Conservation (phyloP, 2,329 filamentous ascomycete species). For the Trichoderma sp. region DNA sequence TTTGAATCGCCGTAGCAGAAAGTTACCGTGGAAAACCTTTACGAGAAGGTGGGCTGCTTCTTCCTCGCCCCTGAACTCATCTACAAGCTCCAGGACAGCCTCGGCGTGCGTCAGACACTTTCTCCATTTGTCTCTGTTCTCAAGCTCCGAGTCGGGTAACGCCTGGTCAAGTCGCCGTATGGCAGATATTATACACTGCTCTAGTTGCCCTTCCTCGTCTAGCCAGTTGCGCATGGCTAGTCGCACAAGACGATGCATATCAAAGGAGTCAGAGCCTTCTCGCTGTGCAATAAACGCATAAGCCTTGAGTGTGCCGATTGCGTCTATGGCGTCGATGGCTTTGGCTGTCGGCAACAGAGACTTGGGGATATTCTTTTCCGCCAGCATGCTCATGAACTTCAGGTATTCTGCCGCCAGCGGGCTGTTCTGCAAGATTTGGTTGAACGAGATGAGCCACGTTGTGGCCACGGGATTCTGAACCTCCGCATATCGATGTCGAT, state of each 20-base stretch:
- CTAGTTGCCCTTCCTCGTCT: constrained; percentile 2
- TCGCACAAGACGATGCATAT: constrained; percentile 29
- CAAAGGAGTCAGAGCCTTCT: background rate
- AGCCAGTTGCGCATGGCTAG: constrained; percentile 39
- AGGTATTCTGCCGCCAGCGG: background rate
- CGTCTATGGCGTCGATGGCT: background rate
- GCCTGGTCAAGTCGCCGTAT: background rate
- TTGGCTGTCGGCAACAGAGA: background rate
- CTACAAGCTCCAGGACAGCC: background rate
- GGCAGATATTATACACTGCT: background rate
- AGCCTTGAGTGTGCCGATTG: background rate
- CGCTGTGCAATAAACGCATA: background rate
- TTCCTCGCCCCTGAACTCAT: background rate
- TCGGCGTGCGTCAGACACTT: background rate
- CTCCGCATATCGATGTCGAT: background rate
- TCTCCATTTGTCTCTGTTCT: background rate
- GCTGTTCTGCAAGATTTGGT: background rate
- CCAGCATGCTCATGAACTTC: background rate
- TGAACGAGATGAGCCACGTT: background rate
- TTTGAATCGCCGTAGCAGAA: constrained; percentile 21
- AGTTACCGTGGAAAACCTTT: background rate
- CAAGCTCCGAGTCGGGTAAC: background rate
- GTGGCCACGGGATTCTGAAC: background rate
- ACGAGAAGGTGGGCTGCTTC: background rate
- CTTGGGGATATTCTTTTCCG: constrained; percentile 4